phyloP scores from a whole-genome alignment of 2,329 filamentous ascomycete genomes.

The Zasmidium angulare region DNA sequence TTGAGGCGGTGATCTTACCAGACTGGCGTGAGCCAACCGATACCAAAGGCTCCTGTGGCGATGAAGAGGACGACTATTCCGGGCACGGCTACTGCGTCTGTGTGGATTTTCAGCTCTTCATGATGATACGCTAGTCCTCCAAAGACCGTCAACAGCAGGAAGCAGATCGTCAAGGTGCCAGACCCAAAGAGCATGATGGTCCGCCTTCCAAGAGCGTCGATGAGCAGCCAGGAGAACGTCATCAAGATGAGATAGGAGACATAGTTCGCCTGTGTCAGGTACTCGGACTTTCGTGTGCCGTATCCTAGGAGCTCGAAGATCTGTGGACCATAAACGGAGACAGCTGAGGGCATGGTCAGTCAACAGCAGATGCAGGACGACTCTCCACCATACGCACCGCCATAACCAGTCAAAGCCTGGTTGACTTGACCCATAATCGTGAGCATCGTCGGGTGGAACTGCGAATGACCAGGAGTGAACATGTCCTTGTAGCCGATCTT shows the following conservation, averaged over 20 bases:
- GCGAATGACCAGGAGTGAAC: constrained; percentile 54
- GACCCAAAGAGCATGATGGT: constrained; percentile 56
- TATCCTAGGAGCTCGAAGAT: constrained; percentile 64
- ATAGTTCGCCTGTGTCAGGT: constrained; percentile 61
- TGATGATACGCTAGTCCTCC: constrained; percentile 49
- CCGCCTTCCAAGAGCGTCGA: constrained; percentile 57
- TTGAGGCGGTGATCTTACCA: neutral
- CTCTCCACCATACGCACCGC: constrained; percentile 15
- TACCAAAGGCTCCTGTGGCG: constrained; percentile 61
- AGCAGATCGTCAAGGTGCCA: constrained; percentile 48
- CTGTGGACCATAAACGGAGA: constrained; percentile 63
- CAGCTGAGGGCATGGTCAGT: constrained; percentile 41
- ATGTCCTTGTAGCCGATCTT: constrained; percentile 57
- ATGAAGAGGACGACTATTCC: constrained; percentile 56
- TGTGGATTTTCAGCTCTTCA: constrained; percentile 39
- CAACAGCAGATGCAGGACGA: neutral
- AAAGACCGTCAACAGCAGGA: constrained; percentile 54
- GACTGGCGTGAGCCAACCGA: constrained; percentile 37
- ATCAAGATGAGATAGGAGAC: constrained; percentile 61
- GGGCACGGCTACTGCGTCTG: constrained; percentile 48
- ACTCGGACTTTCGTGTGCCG: constrained; percentile 51
- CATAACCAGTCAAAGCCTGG: constrained; percentile 55
- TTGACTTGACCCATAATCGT: constrained; percentile 65
- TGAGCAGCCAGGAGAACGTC: constrained; percentile 61
- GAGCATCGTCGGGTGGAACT: constrained; percentile 62